These are phyloP conservation scores for Remersonia thermophila DNA, from an alignment of 2,329 filamentous ascomycete species.

Conservation along the genomic window DNA sequence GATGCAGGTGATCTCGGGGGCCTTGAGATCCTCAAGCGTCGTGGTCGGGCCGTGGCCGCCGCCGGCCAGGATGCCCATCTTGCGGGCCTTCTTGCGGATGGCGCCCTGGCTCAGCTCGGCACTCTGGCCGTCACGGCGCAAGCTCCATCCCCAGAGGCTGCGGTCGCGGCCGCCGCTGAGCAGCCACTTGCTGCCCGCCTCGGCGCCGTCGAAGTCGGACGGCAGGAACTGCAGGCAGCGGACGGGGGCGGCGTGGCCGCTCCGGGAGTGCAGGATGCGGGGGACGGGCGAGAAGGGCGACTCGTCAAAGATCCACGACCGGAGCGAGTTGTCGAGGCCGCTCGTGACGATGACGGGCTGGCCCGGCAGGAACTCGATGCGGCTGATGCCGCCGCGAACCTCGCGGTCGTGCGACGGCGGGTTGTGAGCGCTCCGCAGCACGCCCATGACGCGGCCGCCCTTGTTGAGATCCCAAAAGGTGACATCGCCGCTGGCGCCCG, in stretches of 20 bases:
- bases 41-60: constrained; percentile 48
- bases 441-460: constrained; percentile 73
- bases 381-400: constrained; percentile 70
- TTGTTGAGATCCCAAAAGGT: constrained; percentile 94
- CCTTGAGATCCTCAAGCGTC: constrained; percentile 66
- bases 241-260: constrained; percentile 79
- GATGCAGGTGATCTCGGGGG: constrained; percentile 82
- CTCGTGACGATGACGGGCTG: constrained; percentile 86
- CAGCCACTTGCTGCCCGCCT: constrained; percentile 85
- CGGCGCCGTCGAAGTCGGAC: constrained; percentile 76
- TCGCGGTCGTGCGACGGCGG: constrained; percentile 46
- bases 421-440: constrained; percentile 79
- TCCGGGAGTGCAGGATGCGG: constrained; percentile 70
- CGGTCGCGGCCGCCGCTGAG: constrained; percentile 80
- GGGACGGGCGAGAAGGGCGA: constrained; percentile 80
- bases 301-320: constrained; percentile 94
- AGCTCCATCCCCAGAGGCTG: constrained; percentile 92
- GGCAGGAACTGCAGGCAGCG: constrained; percentile 76
- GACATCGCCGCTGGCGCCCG: constrained; percentile 67
- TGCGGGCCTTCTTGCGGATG: constrained; percentile 79
- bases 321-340: constrained; percentile 84
- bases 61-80: constrained; percentile 57
- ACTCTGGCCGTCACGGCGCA: constrained; percentile 88
- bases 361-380: constrained; percentile 76
- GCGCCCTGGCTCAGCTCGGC: constrained; percentile 86